Evolutionary conservation across 352 stramenopile genomes (phyloP).

Genomic region (Nothophytophthora sp.): DNA sequence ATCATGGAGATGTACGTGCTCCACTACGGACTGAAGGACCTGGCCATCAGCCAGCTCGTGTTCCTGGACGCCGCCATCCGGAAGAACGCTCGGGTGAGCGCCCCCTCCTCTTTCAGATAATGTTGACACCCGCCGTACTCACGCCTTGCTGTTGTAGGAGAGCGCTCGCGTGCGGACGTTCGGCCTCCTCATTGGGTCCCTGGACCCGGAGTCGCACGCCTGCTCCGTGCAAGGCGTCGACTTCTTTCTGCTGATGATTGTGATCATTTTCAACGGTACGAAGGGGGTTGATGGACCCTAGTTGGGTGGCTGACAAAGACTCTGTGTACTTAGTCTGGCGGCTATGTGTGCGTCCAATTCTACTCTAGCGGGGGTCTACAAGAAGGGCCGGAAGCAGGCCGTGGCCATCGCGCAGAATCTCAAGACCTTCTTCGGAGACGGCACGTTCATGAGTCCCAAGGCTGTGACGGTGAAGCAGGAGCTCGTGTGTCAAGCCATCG

Average conservation of each 20-base stretch:
- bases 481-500: conserved; percentile 63
- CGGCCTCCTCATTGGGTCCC: conserved; percentile 63
- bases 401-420: conserved; percentile 70
- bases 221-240: conserved; percentile 76
- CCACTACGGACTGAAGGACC: conserved; percentile 78
- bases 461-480: conserved; percentile 56
- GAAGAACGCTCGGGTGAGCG: conserved; percentile 51
- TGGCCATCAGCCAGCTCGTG: conserved; percentile 79
- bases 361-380: conserved; percentile 60
- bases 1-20: conserved; percentile 87
- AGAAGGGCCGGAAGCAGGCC: conserved; percentile 67
- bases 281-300: too few relatives aligned
- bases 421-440: conserved; percentile 69
- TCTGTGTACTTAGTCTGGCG: too few relatives aligned
- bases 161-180: conserved; percentile 71
- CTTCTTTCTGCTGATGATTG: conserved; percentile 75
- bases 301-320: too few relatives aligned
- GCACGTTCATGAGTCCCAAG: conserved; percentile 58
- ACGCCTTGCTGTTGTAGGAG: conserved; percentile 32
- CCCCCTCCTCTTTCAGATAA: too few relatives aligned
- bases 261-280: conserved; percentile 80
- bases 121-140: too few relatives aligned
- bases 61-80: conserved; percentile 77
- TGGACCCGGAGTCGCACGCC: conserved; percentile 75
- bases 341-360: too few relatives aligned